A percentile compares a stretch with the other conserved stretches of the same genome.
Conservation (phyloP, 257 asterid genomes). For the Solanum neorickii region DNA sequence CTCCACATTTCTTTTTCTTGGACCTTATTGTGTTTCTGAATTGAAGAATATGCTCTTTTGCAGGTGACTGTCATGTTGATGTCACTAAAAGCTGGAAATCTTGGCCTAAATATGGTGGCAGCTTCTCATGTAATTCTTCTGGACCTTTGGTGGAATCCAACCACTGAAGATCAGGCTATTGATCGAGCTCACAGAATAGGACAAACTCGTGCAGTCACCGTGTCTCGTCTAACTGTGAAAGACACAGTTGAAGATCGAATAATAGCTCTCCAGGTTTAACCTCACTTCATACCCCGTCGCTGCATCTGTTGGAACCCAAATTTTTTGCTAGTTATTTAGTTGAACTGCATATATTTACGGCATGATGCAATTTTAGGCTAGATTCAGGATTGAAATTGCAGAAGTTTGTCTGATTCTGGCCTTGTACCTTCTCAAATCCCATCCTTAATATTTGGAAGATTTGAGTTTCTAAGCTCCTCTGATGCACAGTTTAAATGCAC, state of each 20-base stretch:
- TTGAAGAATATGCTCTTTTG: constrained; percentile 8
- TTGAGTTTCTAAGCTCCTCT: background rate
- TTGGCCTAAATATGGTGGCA: constrained; percentile 98
- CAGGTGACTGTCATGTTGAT: constrained; percentile 96
- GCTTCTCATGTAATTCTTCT: constrained; percentile 89
- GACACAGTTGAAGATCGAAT: constrained; percentile 96
- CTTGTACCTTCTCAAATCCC: background rate
- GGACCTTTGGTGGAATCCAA: constrained; percentile 99
- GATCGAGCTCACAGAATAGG: constrained; percentile 99
- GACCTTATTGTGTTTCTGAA: background rate
- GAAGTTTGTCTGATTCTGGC: background rate
- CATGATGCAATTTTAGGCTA: background rate
- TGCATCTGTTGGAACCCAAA: background rate
- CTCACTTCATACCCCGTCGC: background rate
- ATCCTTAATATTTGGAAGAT: background rate
- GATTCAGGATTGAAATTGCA: background rate
- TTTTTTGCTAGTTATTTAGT: background rate
- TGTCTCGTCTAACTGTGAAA: constrained; percentile 74
- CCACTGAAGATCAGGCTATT: constrained; percentile 98
- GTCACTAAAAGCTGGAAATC: constrained; percentile 98
- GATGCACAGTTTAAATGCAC: background rate
- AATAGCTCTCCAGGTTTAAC: constrained; percentile 78
- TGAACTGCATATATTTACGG: background rate
- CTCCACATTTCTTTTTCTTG: background rate
- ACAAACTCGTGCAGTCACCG: constrained; percentile 88